Evolutionary conservation across 73 alveolate species (phyloP).

Genomic region (Paramecium octaurelia): DNA sequence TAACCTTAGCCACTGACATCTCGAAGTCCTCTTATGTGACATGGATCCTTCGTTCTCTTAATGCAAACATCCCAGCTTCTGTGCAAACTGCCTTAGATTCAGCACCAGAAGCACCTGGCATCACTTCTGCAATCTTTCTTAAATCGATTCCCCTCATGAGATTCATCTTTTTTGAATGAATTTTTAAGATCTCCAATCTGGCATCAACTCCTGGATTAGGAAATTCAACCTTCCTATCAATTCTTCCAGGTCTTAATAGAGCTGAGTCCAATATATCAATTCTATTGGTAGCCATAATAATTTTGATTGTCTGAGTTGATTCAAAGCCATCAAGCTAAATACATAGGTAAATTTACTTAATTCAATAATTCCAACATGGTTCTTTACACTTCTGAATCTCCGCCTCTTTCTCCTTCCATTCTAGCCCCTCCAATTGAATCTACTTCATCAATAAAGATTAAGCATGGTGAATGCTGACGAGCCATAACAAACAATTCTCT

Average conservation of each 20-base stretch:
- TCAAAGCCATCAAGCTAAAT: conserved; percentile 97
- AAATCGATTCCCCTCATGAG: conserved; percentile 95
- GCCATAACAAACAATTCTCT: conserved; percentile 86
- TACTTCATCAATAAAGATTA: conserved; percentile 99
- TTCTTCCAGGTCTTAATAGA: conserved; percentile 99
- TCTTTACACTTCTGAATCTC: conserved; percentile 99
- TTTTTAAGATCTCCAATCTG: conserved; percentile 95
- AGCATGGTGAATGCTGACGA: conserved; percentile 98
- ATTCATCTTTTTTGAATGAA: conserved; percentile 97
- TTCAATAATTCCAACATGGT: conserved; percentile 98
- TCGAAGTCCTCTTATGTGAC: conserved; percentile 99
- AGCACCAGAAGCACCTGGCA: conserved; percentile 99
- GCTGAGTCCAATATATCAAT: conserved; percentile 99
- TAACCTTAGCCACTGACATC: conserved; percentile 99
- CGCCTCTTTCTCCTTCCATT: conserved; percentile 94
- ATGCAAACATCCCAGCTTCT: conserved; percentile 99
- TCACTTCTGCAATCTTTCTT: conserved; percentile 86
- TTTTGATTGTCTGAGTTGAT: conserved; percentile 88
- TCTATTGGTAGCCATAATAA: conserved; percentile 99
- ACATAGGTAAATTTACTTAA: conserved; percentile 59
- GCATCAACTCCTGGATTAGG: conserved; percentile 99
- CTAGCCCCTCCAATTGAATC: conserved; percentile 99
- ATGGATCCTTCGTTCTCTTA: conserved; percentile 99
- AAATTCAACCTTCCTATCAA: conserved; percentile 99
- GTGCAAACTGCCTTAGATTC: conserved; percentile 91